Evolutionary conservation across 352 stramenopile genomes (phyloP), one percentile per base, ranked within the genome.

Genomic region (Salisapilia sapeloensis): DNA sequence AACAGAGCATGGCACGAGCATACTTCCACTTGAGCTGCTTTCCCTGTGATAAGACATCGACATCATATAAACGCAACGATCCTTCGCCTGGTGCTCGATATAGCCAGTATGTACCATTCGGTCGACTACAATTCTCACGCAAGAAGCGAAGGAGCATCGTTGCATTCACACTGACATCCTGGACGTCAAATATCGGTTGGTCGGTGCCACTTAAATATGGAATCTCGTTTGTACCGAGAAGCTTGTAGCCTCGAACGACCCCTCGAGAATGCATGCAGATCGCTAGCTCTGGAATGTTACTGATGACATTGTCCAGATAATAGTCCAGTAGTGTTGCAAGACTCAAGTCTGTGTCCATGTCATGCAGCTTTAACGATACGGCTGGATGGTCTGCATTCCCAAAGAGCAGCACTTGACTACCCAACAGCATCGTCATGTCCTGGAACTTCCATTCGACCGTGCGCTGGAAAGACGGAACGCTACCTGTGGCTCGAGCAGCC

Each of bases 1-100:
- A 86, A 48, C 75, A 90, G 11, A 90, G 48, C 75, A 90, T 90
- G 19, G 75, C 71, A 67, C 86, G 85, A 70, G 86, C 86, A 42
- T 90, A 90, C 55, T 90, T 90, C 75, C 75, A 90, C 53, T 90
- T 90, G 29, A 84, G 53, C 23, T 90, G 70, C 25, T 78, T 82
- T 33, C 71, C 71, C 35, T 84, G 60, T 0, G 75, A 86, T 2
- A 90, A 46, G 16, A 87, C 65, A 37, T 84, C 60, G 1, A 90
- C 69, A 23, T 90, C 75, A 29, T 90, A 90, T 15, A 90, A 48
- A 7, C 67, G 70, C 18, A 90, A 38, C 25, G 71, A 78, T 23
- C 50, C 74, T 33, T 86, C 70, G n/a, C 71, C 75, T 50, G 83
- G 56, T 26, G 75, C 79, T 7, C 75, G 60, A 48, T 85, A 61